A percentile compares a stretch with the other conserved stretches of the same genome.
phyloP scores from a whole-genome alignment of 116 monocot genomes.

The Phalaenopsis hybrid region DNA sequence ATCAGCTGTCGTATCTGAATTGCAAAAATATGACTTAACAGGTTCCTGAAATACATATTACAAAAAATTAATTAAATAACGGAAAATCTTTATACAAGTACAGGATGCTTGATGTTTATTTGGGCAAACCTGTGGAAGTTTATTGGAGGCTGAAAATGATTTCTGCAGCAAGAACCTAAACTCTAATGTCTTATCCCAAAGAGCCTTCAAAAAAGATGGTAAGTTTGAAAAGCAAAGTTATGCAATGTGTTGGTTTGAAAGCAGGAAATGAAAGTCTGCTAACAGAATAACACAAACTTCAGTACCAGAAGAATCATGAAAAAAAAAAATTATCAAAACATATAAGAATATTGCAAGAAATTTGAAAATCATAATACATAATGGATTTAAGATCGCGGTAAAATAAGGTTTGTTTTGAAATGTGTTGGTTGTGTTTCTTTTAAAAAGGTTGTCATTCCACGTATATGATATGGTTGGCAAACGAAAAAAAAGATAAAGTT shows the following conservation, averaged over 20 bases:
- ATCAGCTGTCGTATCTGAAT: constrained; percentile 33
- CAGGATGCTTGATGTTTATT: not conserved
- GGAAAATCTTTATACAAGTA: not conserved
- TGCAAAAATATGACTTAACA: constrained; percentile 51
- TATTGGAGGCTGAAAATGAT: constrained; percentile 76
- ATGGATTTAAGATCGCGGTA: not conserved
- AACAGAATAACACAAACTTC: not conserved
- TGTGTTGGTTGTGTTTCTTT: not conserved
- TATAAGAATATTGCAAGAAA: not conserved
- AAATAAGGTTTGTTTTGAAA: not conserved
- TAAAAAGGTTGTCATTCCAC: not conserved
- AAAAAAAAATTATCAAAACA: not conserved
- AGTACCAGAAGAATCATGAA: not conserved
- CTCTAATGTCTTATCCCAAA: constrained; percentile 77
- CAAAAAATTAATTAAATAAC: not conserved
- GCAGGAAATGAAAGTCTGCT: not conserved
- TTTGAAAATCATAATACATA: not conserved
- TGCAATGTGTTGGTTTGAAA: too few relatives aligned
- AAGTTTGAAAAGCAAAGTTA: not conserved
- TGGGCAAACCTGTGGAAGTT: constrained; percentile 64
- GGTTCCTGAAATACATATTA: constrained; percentile 50
- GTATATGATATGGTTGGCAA: not conserved
- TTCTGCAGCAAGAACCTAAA: constrained; percentile 87
- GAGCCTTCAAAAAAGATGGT: constrained; percentile 33
- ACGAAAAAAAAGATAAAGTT: not conserved